A percentile compares a stretch with the other conserved stretches of the same genome.
phyloP scores from a whole-genome alignment of 495 filamentous ascomycete genomes.

The Gamarada debralockiae region DNA sequence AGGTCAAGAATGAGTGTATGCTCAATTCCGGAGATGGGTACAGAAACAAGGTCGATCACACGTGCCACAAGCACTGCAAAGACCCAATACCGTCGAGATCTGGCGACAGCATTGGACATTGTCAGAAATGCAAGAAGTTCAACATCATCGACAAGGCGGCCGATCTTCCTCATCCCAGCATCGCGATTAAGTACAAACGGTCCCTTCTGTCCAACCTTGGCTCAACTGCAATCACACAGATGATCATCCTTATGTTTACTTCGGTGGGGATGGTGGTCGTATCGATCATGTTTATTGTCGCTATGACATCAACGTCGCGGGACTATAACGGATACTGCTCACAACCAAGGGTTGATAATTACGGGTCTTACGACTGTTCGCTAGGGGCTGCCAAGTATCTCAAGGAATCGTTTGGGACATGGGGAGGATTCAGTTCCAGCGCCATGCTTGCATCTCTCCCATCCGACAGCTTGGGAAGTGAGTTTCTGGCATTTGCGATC shows the following conservation, averaged over 20 bases:
- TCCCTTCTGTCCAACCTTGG: constrained; percentile 14
- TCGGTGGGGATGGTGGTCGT: background rate
- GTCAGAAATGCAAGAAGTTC: constrained; percentile 16
- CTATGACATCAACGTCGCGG: background rate
- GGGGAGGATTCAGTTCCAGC: constrained; percentile 11
- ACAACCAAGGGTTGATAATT: background rate
- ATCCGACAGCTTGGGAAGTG: background rate
- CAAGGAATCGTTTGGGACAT: constrained; percentile 1
- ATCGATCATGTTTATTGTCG: constrained; percentile 7
- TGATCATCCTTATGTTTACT: constrained; percentile 8
- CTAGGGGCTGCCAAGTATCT: background rate
- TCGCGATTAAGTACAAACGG: constrained; percentile 15
- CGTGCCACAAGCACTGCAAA: constrained; percentile 14
- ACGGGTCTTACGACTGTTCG: background rate
- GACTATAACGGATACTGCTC: background rate
- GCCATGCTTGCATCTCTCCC: constrained; percentile 6
- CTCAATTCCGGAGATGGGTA: constrained; percentile 16
- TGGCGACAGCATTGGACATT: constrained; percentile 8
- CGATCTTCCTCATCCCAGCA: constrained; percentile 9
- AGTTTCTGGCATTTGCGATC: constrained; percentile 12
- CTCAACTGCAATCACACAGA: constrained; percentile 9
- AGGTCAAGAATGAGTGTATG: constrained; percentile 13
- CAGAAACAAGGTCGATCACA: constrained; percentile 3
- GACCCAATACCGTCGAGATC: background rate
- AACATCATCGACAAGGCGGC: constrained; percentile 9